These are phyloP conservation scores for Arabis hirsuta DNA, from an alignment of 345 rosid genomes.

Conservation along the genomic window DNA sequence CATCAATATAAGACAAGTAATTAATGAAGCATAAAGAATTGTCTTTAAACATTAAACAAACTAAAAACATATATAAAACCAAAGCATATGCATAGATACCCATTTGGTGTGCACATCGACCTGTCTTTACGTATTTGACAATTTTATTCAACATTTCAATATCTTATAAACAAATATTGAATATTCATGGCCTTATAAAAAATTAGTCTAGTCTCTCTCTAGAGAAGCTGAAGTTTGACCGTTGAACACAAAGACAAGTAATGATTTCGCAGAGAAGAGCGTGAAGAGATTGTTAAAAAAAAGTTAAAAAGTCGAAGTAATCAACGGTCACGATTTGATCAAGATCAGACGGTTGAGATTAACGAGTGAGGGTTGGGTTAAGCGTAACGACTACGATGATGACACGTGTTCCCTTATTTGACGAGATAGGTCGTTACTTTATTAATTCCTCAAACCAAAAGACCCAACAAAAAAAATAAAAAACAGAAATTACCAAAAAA, in stretches of 20 bases:
- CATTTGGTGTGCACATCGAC: slow-evolving; percentile 1
- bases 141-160: background rate
- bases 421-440: slow-evolving; percentile 39
- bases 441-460: slow-evolving; percentile 8
- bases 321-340: slow-evolving; percentile 22
- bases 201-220: slow-evolving; percentile 30
- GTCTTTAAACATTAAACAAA: slow-evolving; percentile 7
- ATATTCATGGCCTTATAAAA: slow-evolving; percentile 2
- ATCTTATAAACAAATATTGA: background rate
- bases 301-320: slow-evolving; percentile 18
- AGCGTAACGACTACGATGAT: slow-evolving; percentile 45
- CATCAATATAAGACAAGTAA: slow-evolving; percentile 12
- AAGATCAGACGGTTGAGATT: slow-evolving; percentile 1
- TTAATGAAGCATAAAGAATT: background rate
- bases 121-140: slow-evolving; percentile 18
- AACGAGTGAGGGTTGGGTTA: slow-evolving; percentile 26
- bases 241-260: slow-evolving; percentile 34
- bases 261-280: slow-evolving; percentile 40
- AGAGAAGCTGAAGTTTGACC: slow-evolving; percentile 42
- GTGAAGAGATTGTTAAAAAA: slow-evolving; percentile 30
- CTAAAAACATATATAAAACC: background rate
- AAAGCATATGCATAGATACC: slow-evolving; percentile 8
- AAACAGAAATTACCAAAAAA: background rate
- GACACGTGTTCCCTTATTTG: slow-evolving; percentile 47
- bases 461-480: background rate